Evolutionary conservation across 1,284 basidiomycete genomes (phyloP), one percentile per base, ranked within the genome.

Genomic region (Leccinum laetum): DNA sequence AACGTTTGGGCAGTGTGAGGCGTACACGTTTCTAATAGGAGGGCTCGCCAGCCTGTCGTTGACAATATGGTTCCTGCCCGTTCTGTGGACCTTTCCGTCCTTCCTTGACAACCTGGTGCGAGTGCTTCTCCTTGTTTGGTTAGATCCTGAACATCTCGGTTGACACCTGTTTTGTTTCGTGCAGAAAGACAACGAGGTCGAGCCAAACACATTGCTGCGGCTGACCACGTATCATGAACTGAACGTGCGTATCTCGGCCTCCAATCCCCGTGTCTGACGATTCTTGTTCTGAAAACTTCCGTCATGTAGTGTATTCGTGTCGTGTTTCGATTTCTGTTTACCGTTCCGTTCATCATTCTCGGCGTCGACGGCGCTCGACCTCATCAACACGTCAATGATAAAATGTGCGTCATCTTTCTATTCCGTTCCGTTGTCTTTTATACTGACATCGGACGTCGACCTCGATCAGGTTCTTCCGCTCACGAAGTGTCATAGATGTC

Each of bases 201-300:
- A 93, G 61, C 80, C 70, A 18, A 78, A 71, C 37, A 90, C 89
- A 2, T 81, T 93, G 58, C 81, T 91, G 46, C 84, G 90, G 21
- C 77, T 93, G 57, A 89, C 87, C 16, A 92, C 89, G 67, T 93
- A 91, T 73, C 88, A 90, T 55, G 91, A 93, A 72, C 76, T 93
- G 57, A 93, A 93, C 69, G 91, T 93, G 69, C 49, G 88, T 77
- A 5, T 26, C 55, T 16, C 18, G 6, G 18, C 46, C 10, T 21
- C 18, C 46, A 2, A 49, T 49, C 46, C 6, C 46, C 46, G 7
- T 4, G 21, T 21, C 18, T 53, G 49, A 16, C 26, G 3, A 37
- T 49, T 49, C 11, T 49, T 21, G 13, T 16, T 55, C 10, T 49
- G 44, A 49, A 49, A 49, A 18, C 10, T 13, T 49, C 14, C 3